These are phyloP conservation scores for Fusarium paranaense DNA, from an alignment of 2,329 filamentous ascomycete species.

Conservation along the genomic window DNA sequence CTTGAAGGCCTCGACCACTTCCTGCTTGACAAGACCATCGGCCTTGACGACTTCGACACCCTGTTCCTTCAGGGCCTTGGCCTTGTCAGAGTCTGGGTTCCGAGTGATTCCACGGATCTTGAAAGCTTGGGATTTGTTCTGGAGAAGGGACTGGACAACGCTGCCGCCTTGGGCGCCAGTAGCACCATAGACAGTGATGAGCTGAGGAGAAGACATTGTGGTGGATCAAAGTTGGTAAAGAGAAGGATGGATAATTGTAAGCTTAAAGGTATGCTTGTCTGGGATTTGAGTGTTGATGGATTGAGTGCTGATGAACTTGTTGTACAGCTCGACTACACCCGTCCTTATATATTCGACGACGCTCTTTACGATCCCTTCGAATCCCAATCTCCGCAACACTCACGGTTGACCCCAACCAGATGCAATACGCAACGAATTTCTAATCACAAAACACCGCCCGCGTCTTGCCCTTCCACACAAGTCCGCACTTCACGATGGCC, in stretches of 20 bases:
- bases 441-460: conserved; percentile 15
- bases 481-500: conserved; percentile 16
- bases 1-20: conserved; percentile 44
- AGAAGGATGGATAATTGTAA: not conserved
- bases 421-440: conserved; percentile 8
- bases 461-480: conserved; percentile 10
- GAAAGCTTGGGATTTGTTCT: conserved; percentile 44
- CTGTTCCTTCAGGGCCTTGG: conserved; percentile 39
- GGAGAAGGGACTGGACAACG: conserved; percentile 46
- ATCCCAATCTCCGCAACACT: conserved; percentile 10
- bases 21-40: conserved; percentile 41
- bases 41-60: conserved; percentile 49
- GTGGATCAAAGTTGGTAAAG: not conserved
- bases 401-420: not conserved
- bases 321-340: not conserved
- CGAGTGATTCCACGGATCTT: conserved; percentile 46
- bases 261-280: conserved; percentile 4
- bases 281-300: not conserved
- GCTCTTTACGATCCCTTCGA: not conserved
- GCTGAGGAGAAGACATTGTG: conserved; percentile 42
- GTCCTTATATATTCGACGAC: conserved; percentile 28
- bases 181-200: conserved; percentile 49
- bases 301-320: conserved; percentile 17
- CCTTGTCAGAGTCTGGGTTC: conserved; percentile 43
- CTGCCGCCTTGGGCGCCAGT: conserved; percentile 48